phyloP scores from a whole-genome alignment of 257 asterid genomes.

The Penstemon davidsonii region DNA sequence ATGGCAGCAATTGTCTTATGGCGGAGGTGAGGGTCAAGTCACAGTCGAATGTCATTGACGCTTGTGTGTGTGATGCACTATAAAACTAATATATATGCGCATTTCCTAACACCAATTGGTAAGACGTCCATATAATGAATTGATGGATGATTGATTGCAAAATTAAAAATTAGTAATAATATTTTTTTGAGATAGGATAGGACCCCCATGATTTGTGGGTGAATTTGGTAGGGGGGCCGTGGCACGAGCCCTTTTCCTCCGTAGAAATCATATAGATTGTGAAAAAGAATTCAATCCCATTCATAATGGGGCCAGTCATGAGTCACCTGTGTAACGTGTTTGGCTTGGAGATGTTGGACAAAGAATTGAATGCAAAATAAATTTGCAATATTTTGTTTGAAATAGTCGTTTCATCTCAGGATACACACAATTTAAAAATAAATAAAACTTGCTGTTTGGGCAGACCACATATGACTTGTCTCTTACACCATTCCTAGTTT shows the following conservation, averaged over 20 bases:
- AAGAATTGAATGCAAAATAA: not conserved
- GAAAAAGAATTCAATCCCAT: not conserved
- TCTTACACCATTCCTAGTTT: slow-evolving; percentile 31
- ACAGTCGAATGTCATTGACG: no score
- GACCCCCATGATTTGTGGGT: slow-evolving; percentile 9
- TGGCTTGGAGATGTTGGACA: slow-evolving; percentile 8
- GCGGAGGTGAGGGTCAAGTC: no score
- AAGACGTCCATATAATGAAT: no score
- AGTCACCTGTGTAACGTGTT: slow-evolving; percentile 14
- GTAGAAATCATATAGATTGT: not conserved
- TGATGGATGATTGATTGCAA: no score
- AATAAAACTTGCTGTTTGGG: slow-evolving; percentile 1
- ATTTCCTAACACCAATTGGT: no score
- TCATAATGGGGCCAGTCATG: not conserved
- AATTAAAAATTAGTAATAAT: no score
- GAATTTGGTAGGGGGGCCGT: not conserved
- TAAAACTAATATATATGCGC: no score
- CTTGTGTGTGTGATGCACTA: no score
- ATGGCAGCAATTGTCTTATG: no score
- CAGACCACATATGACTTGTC: slow-evolving; percentile 48
- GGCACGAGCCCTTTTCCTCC: not conserved
- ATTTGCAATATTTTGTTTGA: not conserved
- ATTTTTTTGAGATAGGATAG: not conserved
- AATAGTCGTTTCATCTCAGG: slow-evolving; percentile 1
- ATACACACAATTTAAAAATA: slow-evolving; percentile 4